These are phyloP conservation scores for Penicillium frequentans DNA, from an alignment of 2,329 filamentous ascomycete genomes.

Conservation along the genomic window DNA sequence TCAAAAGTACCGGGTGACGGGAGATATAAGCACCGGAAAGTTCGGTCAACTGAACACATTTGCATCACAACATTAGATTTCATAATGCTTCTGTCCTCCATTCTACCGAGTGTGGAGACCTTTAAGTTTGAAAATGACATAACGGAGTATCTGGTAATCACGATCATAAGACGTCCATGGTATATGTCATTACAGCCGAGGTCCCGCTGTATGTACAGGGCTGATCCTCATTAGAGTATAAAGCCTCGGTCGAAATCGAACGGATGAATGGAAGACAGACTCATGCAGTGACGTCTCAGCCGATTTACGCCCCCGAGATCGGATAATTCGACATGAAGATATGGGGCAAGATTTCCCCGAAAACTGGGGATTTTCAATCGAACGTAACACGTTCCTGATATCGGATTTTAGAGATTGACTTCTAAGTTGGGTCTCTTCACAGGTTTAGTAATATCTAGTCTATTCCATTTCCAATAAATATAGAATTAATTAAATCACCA, in stretches of 20 bases:
- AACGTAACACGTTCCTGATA: not conserved
- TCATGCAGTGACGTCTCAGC: conserved; percentile 4
- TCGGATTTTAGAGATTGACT: not conserved
- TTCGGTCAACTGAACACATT: too few species aligned
- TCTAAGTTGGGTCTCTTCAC: too few species aligned
- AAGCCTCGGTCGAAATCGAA: not conserved
- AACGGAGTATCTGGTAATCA: not conserved
- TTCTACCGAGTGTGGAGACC: not conserved
- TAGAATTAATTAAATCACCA: too few species aligned
- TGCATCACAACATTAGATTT: too few species aligned
- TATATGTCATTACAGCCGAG: not conserved
- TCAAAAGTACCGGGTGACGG: too few species aligned
- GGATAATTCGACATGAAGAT: not conserved
- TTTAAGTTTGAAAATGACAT: not conserved
- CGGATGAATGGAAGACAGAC: not conserved
- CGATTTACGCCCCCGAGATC: conserved; percentile 23
- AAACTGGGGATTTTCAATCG: not conserved
- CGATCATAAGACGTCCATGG: not conserved
- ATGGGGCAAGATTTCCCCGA: not conserved
- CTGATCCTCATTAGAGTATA: not conserved
- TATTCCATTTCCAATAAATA: too few species aligned
- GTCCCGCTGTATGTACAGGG: not conserved
- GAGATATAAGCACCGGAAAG: too few species aligned
- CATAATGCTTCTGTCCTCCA: not conserved
- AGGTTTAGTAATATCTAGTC: too few species aligned